Conservation (phyloP, 1,139 yeast genomes). For the Candida pseudoviswanathii region DNA sequence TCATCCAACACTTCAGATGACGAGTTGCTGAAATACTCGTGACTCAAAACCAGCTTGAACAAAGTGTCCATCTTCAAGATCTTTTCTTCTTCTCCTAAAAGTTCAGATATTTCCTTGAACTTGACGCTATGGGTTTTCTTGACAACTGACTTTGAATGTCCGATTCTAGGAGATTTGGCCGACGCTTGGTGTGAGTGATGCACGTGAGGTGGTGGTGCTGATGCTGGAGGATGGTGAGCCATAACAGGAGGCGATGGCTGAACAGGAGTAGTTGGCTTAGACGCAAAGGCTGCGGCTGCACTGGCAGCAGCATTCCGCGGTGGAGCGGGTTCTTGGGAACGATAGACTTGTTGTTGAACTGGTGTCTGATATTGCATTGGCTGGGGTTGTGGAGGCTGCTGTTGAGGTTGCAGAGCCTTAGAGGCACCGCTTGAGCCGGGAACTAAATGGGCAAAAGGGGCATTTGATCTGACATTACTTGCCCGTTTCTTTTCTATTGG, state of each 20-base stretch:
- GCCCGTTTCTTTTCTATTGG: constrained; percentile 9
- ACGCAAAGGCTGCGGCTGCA: constrained; percentile 17
- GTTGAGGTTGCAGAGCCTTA: constrained; percentile 10
- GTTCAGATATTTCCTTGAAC: constrained; percentile 37
- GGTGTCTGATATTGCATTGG: constrained; percentile 12
- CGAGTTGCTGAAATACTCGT: constrained; percentile 24
- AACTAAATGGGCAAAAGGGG: constrained; percentile 13
- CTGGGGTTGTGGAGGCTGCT: constrained; percentile 8
- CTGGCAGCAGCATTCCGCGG: constrained; percentile 13
- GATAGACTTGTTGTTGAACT: constrained; percentile 13
- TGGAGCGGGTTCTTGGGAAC: constrained; percentile 4
- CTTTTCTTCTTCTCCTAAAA: constrained; percentile 39
- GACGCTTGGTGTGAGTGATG: neutral
- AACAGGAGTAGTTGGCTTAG: constrained; percentile 4
- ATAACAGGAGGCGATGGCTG: neutral
- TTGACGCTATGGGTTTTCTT: constrained; percentile 19
- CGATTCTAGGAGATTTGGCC: constrained; percentile 1
- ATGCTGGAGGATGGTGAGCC: neutral
- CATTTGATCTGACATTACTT: constrained; percentile 15
- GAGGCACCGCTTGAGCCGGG: constrained; percentile 2
- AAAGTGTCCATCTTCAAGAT: constrained; percentile 46
- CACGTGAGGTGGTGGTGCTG: neutral
- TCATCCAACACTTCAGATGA: constrained; percentile 34
- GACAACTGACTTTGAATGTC: constrained; percentile 18
- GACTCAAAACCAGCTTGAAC: constrained; percentile 39